Conservation (phyloP, 352 stramenopile genomes). For the Thalassiosira mediterranea region DNA sequence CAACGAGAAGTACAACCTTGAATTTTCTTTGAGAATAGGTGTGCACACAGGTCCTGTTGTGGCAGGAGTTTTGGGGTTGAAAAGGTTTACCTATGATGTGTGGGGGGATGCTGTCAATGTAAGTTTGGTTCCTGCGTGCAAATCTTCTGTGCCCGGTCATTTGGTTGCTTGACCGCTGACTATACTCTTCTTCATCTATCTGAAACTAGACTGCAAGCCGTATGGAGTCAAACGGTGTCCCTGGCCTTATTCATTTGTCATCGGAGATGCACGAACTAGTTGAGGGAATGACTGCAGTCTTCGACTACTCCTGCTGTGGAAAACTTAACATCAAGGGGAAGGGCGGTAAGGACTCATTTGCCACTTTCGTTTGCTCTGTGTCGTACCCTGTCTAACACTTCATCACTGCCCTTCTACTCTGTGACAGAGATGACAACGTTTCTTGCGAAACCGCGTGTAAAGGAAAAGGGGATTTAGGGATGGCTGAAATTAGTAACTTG, state of each 20-base stretch:
- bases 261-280: conserved; percentile 47
- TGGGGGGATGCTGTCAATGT: conserved; percentile 59
- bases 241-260: conserved; percentile 46
- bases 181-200: conserved; percentile 6
- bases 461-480: too few species aligned
- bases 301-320: conserved; percentile 45
- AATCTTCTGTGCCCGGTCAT: too few species aligned
- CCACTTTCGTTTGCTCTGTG: too few species aligned
- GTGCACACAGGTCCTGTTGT: conserved; percentile 45
- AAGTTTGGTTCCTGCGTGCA: conserved; percentile 12
- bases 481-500: too few species aligned
- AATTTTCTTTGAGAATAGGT: conserved; percentile 44
- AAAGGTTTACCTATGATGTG: conserved; percentile 54
- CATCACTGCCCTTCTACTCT: too few species aligned
- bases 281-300: conserved; percentile 19
- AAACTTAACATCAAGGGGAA: conserved; percentile 46
- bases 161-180: too few species aligned
- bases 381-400: too few species aligned
- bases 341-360: too few species aligned
- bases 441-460: conserved; percentile 24
- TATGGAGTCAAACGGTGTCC: conserved; percentile 56
- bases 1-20: conserved; percentile 46
- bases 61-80: conserved; percentile 46
- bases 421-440: conserved; percentile 49
- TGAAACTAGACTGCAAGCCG: conserved; percentile 45